Evolutionary conservation across 495 filamentous ascomycete species (phyloP), one percentile per base, ranked within the genome.

Genomic region (Hypoxylon fuscum): DNA sequence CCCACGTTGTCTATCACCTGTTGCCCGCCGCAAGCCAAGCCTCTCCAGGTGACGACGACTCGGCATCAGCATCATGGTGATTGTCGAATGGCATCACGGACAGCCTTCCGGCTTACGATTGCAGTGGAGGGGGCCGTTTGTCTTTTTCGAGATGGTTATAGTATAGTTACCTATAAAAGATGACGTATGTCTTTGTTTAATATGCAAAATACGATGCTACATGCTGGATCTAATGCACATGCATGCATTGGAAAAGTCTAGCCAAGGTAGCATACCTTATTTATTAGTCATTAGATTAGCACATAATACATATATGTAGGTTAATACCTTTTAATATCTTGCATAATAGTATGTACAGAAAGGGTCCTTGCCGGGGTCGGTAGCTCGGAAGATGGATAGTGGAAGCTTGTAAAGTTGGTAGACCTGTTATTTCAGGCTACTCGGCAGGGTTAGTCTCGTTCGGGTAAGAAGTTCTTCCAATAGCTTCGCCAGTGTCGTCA

Each of bases 401-500:
- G 22, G 18, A 25, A 47, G 42, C 34, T 47, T 46, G 22, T 32
- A 18, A 14, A 31, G 45, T 42, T 18, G 11, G 18, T 44, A 11
- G 41, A 27, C 4, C 20, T 42, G 21, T 38, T 42, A 47, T 53
- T 31, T 59, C 40, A 55, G 62, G 55, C 50, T 55, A 66, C 31
- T 55, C 37, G 44, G 51, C 23, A 56, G 21, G 17, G 6, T 55
- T 66, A 66, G 45, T 60, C 63, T 48, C 3, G 17, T 49, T 66
- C 15, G 8, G 31, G 63, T 25, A 66, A 54, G 11, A 3, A 61
- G 56, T 57, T 66, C 12, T 57, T 61, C 57, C 56, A 66, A 61
- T 66, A 66, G 62, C 62, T 61, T 52, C 56, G 31, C n/a, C 47
- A 52, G 52, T 66, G 63, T 61, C 63, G 63, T 61, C 63, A 66